Conservation (phyloP, 1,139 yeast genomes). For the Blastobotrys petasosporus region DNA sequence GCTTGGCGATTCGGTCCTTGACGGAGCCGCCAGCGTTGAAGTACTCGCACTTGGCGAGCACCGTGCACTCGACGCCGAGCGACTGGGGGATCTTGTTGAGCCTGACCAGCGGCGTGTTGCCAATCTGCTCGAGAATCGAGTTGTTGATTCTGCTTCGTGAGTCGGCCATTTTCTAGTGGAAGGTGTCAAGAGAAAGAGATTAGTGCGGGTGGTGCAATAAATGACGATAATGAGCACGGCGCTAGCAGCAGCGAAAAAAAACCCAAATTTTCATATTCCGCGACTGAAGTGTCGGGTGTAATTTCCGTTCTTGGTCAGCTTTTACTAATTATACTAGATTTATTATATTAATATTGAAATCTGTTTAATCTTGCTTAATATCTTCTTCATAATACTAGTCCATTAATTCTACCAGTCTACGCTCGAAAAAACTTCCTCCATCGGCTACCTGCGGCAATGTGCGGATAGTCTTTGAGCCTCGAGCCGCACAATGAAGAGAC, state of each 20-base stretch:
- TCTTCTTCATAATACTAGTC: too few species aligned
- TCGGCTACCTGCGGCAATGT: not conserved
- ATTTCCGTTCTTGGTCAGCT: not conserved
- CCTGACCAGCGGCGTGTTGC: conserved; percentile 75
- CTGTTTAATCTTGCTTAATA: too few species aligned
- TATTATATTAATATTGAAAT: too few species aligned
- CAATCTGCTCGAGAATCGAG: conserved; percentile 55
- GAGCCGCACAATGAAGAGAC: not conserved
- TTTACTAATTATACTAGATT: too few species aligned
- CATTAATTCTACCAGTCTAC: too few species aligned
- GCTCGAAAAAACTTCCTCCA: not conserved
- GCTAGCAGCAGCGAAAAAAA: not conserved
- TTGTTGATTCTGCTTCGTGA: conserved; percentile 18
- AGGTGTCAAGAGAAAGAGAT: not conserved
- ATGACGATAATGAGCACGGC: not conserved
- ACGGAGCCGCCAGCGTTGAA: conserved; percentile 70
- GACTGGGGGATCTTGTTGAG: conserved; percentile 74
- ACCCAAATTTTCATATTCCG: not conserved
- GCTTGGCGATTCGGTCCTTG: conserved; percentile 53
- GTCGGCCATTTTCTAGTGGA: not conserved
- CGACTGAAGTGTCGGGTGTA: not conserved
- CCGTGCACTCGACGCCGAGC: conserved; percentile 59
- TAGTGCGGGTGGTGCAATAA: not conserved
- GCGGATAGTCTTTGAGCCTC: not conserved
- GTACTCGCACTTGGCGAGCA: conserved; percentile 53